phyloP scores from a whole-genome alignment of 2,329 filamentous ascomycete species.

The Tolypocladium tropicale region DNA sequence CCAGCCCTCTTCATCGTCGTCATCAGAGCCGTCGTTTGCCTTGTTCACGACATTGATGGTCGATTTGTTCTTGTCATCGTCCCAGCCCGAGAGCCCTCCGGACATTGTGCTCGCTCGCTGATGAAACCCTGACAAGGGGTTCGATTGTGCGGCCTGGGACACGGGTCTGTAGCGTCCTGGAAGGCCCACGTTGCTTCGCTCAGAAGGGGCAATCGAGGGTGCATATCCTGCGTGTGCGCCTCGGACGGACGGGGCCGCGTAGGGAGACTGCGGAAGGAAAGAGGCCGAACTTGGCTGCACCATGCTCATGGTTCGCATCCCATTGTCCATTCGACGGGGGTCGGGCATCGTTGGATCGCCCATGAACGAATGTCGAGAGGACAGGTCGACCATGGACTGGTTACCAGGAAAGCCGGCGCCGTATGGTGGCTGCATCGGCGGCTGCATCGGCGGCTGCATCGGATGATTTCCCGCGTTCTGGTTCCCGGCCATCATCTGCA shows the following conservation, averaged over 20 bases:
- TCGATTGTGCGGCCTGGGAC: conserved; percentile 46
- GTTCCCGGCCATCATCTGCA: conserved; percentile 63
- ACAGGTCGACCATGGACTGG: conserved; percentile 34
- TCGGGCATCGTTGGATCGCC: conserved; percentile 36
- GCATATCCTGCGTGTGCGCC: conserved; percentile 54
- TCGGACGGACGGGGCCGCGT: conserved; percentile 17
- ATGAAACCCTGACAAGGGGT: conserved; percentile 16
- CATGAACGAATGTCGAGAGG: conserved; percentile 34
- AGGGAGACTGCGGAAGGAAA: conserved; percentile 39
- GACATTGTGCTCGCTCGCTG: conserved; percentile 24
- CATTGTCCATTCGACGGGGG: conserved; percentile 29
- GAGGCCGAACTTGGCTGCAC: conserved; percentile 57
- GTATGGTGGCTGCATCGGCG: conserved; percentile 17
- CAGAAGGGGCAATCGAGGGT: conserved; percentile 87
- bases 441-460: conserved; percentile 23
- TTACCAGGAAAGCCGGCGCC: conserved; percentile 16
- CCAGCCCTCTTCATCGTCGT: conserved; percentile 61
- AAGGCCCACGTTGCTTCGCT: conserved; percentile 86
- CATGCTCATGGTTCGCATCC: conserved; percentile 72
- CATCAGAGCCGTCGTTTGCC: conserved; percentile 31
- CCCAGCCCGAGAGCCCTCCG: conserved; percentile 22
- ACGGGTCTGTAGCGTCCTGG: conserved; percentile 88
- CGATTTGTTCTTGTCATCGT: conserved; percentile 21
- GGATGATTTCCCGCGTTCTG: conserved; percentile 12
- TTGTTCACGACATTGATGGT: conserved; percentile 28